Percentiles rank a stretch among this genome's conserved stretches.
These are phyloP conservation scores for Apostasia ramifera DNA, from an alignment of 106 monocot genomes.

Conservation along the genomic window DNA sequence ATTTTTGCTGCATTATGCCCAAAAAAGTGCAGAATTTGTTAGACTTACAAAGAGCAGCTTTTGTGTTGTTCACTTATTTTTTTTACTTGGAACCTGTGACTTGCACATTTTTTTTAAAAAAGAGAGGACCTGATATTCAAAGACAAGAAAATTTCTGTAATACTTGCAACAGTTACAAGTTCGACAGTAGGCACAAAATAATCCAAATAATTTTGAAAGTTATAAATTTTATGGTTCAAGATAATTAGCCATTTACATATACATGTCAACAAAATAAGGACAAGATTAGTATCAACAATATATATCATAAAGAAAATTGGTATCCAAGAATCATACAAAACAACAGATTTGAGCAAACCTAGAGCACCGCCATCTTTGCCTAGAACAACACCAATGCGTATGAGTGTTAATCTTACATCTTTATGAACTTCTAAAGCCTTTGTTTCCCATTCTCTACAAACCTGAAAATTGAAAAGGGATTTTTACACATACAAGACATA, in stretches of 20 bases:
- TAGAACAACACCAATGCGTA: constrained; percentile 82
- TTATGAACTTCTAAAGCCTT: constrained; percentile 60
- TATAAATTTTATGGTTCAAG: too few relatives aligned
- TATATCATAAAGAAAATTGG: neutral
- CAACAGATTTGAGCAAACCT: constrained; percentile 31
- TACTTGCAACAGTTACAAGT: too few relatives aligned
- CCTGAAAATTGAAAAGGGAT: constrained; percentile 22
- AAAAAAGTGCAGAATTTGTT: neutral
- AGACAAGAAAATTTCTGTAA: too few relatives aligned
- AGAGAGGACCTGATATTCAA: too few relatives aligned
- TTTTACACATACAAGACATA: neutral
- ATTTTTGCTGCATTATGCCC: constrained; percentile 58
- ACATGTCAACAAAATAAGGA: neutral
- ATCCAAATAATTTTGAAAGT: too few relatives aligned
- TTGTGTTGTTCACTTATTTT: too few relatives aligned
- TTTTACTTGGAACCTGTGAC: too few relatives aligned
- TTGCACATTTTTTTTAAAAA: too few relatives aligned
- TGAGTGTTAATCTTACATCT: constrained; percentile 60
- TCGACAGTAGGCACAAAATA: too few relatives aligned
- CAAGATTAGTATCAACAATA: neutral
- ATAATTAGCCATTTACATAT: too few relatives aligned
- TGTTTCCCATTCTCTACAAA: constrained; percentile 87
- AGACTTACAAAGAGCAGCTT: too few relatives aligned
- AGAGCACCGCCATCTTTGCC: constrained; percentile 89
- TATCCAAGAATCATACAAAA: neutral